Evolutionary conservation across 1,139 yeast genomes (phyloP).

Genomic region (Arxiozyma telluris): DNA sequence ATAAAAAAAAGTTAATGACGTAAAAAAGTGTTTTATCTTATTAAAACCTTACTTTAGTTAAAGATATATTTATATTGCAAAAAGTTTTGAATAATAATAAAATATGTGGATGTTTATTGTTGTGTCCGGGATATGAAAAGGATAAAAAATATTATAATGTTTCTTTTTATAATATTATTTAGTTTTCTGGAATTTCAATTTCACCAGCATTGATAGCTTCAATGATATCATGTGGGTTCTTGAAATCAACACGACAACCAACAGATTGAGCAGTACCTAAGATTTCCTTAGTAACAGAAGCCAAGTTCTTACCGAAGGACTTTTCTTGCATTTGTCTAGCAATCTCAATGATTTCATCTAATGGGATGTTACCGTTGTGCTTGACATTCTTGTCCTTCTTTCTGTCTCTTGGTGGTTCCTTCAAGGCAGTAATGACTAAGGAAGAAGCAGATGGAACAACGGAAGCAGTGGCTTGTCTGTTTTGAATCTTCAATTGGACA

Average conservation of each 20-base stretch:
- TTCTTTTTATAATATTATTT: conserved; percentile 29
- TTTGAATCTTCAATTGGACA: conserved; percentile 96
- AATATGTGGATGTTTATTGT: conserved; percentile 1
- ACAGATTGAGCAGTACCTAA: conserved; percentile 99
- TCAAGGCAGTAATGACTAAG: conserved; percentile 96
- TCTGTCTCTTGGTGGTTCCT: conserved; percentile 99
- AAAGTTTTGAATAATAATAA: conserved; percentile 3
- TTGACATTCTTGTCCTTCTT: conserved; percentile 99
- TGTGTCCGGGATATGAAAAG: conserved; percentile 4
- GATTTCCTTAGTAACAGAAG: conserved; percentile 96
- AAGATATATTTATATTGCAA: conserved; percentile 5
- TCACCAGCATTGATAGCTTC: conserved; percentile 98
- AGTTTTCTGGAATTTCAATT: conserved; percentile 90
- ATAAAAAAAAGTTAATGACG: conserved; percentile 13
- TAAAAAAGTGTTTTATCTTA: conserved; percentile 15
- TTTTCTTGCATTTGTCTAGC: conserved; percentile 97
- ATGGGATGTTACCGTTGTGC: conserved; percentile 98
- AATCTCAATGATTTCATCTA: conserved; percentile 92
- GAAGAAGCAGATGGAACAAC: conserved; percentile 99
- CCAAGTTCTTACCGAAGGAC: conserved; percentile 96
- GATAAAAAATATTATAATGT: conserved; percentile 10
- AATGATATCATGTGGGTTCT: conserved; percentile 98
- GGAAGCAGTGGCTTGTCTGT: conserved; percentile 99
- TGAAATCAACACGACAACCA: conserved; percentile 98
- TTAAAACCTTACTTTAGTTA: conserved; percentile 13